Base-by-base conservation (phyloP, 2,329 filamentous ascomycete genomes). In the Sporothrix pseudoabietina region DNA sequence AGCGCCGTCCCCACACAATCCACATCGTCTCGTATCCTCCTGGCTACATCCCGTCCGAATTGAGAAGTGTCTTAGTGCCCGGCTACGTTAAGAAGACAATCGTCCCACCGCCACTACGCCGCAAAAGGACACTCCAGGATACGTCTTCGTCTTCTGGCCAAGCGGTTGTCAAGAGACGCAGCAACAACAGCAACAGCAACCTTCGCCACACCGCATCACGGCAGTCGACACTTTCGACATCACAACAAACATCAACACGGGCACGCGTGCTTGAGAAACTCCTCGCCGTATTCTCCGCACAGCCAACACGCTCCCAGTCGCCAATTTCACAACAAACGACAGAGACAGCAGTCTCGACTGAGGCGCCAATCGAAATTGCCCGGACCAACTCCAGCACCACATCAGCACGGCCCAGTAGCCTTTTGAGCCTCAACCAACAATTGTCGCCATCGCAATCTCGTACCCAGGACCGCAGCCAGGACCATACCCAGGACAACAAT, bases 1-100 rank as follows among this genome's bases (percentile, higher is more conserved):
- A 80, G 74, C 84, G 85, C 76, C 82, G 86, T 78, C 86, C 86
- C 59, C 86, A 88, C 77, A 87, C 86, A 57, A 88, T 89, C 74
- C 85, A 87, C 78, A 87, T 88, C 74, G 82, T 82, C 74, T 84
- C 83, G 73, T 87, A 84, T 75, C 83, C 80, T 59, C 73, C 83
- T 75, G 79, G 85, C 39, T 84, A 81, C 65, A 77, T 83, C 3
- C 83, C 82, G 2, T 78, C 79, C 74, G 83, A 84, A 59, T 77
- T 83, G 16, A 77, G 84, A 71, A 80, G 54, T 30, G 10, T 52
- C n/a, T 52, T 72, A 4, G 63, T 14, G 4, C 72, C 74, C 16
- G 30, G 30, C 44, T 52, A 72, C 71, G 44, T 41, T 57, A 35
- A 35, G 68, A 54, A 69, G 49, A 22, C n/a, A 3, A 52, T 9